These are phyloP conservation scores for Teunomyces barrocoloradensis DNA, from an alignment of 805 yeast species.

Conservation along the genomic window DNA sequence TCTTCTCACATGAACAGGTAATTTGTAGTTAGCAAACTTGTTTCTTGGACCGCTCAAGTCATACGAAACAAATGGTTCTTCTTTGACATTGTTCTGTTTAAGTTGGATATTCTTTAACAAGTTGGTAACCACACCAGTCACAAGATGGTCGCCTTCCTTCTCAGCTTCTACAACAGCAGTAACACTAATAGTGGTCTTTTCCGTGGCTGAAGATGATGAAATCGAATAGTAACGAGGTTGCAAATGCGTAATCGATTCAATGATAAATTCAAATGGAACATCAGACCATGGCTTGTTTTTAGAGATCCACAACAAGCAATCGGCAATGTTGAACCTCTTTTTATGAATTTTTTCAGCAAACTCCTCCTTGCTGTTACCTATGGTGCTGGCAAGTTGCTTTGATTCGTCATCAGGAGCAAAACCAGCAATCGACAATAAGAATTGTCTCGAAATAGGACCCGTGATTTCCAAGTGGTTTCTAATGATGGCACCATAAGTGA, in stretches of 20 bases:
- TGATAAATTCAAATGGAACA: conserved; percentile 80
- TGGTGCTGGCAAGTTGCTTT: conserved; percentile 45
- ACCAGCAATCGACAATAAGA: conserved; percentile 65
- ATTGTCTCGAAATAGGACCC: conserved; percentile 92
- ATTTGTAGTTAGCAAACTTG: conserved; percentile 49
- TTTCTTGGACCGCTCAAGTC: conserved; percentile 83
- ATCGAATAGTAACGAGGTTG: conserved; percentile 97
- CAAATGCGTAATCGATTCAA: conserved; percentile 77
- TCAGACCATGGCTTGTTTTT: conserved; percentile 63
- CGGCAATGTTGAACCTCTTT: conserved; percentile 70
- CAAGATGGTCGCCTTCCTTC: conserved; percentile 22
- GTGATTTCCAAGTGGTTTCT: conserved; percentile 87
- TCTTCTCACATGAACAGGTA: conserved; percentile 92
- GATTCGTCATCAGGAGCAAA: conserved; percentile 73
- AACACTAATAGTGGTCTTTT: conserved; percentile 71
- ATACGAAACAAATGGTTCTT: conserved; percentile 53
- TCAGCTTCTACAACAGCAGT: conserved; percentile 91
- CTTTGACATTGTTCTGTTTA: conserved; percentile 44
- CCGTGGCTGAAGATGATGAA: conserved; percentile 80
- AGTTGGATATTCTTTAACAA: conserved; percentile 71
- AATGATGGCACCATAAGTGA: conserved; percentile 82
- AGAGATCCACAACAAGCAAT: conserved; percentile 63
- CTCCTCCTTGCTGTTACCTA: conserved; percentile 65
- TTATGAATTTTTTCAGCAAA: conserved; percentile 66
- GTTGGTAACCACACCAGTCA: conserved; percentile 89